Percentiles rank a stretch among this genome's conserved stretches.
Conservation (phyloP, 129 eudicot genomes). For the Flaveria robusta region DNA sequence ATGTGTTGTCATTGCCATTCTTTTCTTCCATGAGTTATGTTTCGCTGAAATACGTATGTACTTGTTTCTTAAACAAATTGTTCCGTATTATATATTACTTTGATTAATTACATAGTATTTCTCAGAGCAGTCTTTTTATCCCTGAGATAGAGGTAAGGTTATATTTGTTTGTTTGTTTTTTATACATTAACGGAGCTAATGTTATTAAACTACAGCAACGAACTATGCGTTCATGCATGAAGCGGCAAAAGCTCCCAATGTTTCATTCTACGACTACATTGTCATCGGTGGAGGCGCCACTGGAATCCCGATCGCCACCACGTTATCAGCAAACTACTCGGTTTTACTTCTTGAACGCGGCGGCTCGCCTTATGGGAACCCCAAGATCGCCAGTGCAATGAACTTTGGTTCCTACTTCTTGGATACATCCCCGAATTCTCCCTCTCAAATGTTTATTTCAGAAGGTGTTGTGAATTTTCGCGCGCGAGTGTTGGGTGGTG, state of each 20-base stretch:
- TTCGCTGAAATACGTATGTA: background rate
- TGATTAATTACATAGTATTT: background rate
- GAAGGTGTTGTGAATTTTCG: background rate
- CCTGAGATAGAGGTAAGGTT: background rate
- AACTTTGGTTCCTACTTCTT: background rate
- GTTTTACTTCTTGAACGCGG: slow-evolving; percentile 8
- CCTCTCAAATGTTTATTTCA: background rate
- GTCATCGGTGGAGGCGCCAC: background rate
- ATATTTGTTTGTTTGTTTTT: background rate
- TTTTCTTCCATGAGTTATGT: background rate
- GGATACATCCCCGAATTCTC: background rate
- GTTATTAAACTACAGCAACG: background rate
- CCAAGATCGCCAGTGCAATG: background rate
- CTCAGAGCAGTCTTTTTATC: background rate
- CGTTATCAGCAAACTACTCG: background rate
- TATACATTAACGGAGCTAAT: background rate
- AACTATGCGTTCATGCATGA: background rate
- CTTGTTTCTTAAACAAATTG: background rate
- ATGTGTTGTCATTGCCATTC: background rate
- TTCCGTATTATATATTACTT: background rate
- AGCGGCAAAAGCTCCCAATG: background rate
- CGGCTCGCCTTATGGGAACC: background rate
- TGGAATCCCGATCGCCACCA: slow-evolving; percentile 7
- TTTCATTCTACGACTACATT: slow-evolving; percentile 7
- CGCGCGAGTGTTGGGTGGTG: slow-evolving; percentile 3